Conservation (phyloP, 305 asterid species). For the Stenogyne calaminthoides region DNA sequence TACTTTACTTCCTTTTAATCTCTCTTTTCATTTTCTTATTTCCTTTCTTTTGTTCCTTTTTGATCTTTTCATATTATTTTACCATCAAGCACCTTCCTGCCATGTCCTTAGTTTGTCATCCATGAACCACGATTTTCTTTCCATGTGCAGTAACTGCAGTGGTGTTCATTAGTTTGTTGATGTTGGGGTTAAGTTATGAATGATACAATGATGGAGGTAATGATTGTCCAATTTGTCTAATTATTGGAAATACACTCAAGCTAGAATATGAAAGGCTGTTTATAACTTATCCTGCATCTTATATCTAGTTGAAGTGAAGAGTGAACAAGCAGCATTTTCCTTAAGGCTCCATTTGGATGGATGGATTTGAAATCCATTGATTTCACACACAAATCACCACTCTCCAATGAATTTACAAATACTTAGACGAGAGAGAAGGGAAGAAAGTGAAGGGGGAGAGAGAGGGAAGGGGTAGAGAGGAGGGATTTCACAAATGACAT, state of each 20-base stretch:
- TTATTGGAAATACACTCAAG: not conserved
- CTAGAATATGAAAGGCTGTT: not conserved
- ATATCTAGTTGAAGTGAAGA: not conserved
- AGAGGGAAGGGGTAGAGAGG: too few species aligned
- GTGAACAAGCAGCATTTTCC: not conserved
- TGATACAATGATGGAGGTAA: not conserved
- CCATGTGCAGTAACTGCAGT: not conserved
- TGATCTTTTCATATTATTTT: not conserved
- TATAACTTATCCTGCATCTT: not conserved
- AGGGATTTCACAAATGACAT: too few species aligned
- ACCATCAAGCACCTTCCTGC: not conserved
- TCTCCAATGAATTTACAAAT: too few species aligned
- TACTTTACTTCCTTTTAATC: not conserved
- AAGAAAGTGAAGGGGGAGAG: too few species aligned
- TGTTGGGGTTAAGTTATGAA: conserved; percentile 10
- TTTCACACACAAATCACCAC: too few species aligned
- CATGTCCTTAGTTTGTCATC: not conserved
- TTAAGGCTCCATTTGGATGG: too few species aligned
- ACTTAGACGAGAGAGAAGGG: too few species aligned
- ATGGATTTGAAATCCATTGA: too few species aligned
- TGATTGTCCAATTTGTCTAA: not conserved
- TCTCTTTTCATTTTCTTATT: not conserved
- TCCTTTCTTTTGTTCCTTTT: not conserved
- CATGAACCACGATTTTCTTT: not conserved
- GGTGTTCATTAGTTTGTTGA: not conserved